Evolutionary conservation across 2,329 filamentous ascomycete genomes (phyloP).

Genomic region (Colletotrichum spinosum): DNA sequence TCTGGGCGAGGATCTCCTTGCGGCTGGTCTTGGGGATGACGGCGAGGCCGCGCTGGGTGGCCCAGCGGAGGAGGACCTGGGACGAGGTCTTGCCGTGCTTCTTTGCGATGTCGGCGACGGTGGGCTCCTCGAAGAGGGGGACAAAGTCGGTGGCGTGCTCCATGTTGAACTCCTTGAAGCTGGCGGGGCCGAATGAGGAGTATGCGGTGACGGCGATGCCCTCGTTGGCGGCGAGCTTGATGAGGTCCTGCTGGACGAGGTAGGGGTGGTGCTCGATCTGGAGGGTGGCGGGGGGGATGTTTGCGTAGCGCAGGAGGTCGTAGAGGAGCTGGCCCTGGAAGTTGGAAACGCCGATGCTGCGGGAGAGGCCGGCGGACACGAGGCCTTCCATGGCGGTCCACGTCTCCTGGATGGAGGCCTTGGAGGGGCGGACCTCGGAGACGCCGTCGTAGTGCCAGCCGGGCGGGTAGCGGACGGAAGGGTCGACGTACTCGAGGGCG

Average conservation of each 20-base stretch:
- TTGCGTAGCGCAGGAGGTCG: conserved; percentile 83
- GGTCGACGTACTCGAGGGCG: conserved; percentile 87
- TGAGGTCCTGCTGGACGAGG: conserved; percentile 78
- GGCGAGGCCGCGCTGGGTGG: conserved; percentile 83
- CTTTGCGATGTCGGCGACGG: conserved; percentile 72
- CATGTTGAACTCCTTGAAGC: conserved; percentile 83
- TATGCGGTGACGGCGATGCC: conserved; percentile 84
- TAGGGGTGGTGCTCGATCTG: conserved; percentile 95
- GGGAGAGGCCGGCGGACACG: conserved; percentile 75
- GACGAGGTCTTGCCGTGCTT: conserved; percentile 80
- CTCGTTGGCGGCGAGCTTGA: conserved; percentile 76
- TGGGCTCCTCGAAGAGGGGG: conserved; percentile 77
- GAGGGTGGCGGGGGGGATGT: conserved; percentile 78
- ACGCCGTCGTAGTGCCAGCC: conserved; percentile 78
- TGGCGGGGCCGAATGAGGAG: conserved; percentile 84
- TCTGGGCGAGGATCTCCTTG: conserved; percentile 66
- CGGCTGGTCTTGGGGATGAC: conserved; percentile 84
- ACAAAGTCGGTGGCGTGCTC: conserved; percentile 72
- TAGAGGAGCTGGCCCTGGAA: conserved; percentile 83
- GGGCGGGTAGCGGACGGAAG: conserved; percentile 81
- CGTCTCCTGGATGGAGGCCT: conserved; percentile 82
- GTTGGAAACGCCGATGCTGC: conserved; percentile 85
- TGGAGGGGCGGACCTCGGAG: conserved; percentile 71
- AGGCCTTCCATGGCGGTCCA: conserved; percentile 85
- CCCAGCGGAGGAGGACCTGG: conserved; percentile 88